Percentiles rank a stretch among this genome's conserved stretches.
These are phyloP conservation scores for Globisporangium nunn DNA, from an alignment of 352 stramenopile species.

Conservation along the genomic window DNA sequence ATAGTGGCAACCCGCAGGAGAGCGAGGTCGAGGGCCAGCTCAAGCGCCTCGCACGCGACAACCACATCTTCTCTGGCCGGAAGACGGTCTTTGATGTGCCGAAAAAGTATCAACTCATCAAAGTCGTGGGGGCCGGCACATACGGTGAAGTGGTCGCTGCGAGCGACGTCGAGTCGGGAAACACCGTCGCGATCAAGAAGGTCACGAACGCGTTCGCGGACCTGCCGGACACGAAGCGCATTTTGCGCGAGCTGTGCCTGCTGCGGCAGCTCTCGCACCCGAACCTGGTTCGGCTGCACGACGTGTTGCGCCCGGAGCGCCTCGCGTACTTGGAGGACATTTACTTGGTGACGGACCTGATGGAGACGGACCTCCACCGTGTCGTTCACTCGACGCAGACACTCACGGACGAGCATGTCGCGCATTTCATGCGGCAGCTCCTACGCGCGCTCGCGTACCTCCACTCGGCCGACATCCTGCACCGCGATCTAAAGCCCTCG, in stretches of 20 bases:
- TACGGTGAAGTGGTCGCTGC: slow-evolving; percentile 89
- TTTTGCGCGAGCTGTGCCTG: slow-evolving; percentile 95
- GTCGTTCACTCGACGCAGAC: slow-evolving; percentile 87
- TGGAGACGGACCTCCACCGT: slow-evolving; percentile 87
- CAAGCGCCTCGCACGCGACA: slow-evolving; percentile 35
- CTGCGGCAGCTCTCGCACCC: slow-evolving; percentile 90
- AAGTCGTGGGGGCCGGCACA: slow-evolving; percentile 85
- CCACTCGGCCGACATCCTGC: slow-evolving; percentile 91
- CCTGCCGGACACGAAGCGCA: slow-evolving; percentile 98
- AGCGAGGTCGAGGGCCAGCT: slow-evolving; percentile 27
- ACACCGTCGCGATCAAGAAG: slow-evolving; percentile 90
- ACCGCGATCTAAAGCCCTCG: slow-evolving; percentile 96
- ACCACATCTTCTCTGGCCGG: slow-evolving; percentile 57
- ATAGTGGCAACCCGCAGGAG: slow-evolving; percentile 10
- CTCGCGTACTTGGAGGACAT: slow-evolving; percentile 79
- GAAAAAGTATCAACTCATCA: slow-evolving; percentile 71
- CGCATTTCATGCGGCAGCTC: slow-evolving; percentile 91
- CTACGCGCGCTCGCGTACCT: slow-evolving; percentile 91
- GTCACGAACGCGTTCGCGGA: slow-evolving; percentile 94
- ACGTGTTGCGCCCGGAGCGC: slow-evolving; percentile 62
- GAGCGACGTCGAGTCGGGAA: slow-evolving; percentile 31
- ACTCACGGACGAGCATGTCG: slow-evolving; percentile 80
- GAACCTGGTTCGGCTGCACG: slow-evolving; percentile 79
- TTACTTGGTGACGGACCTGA: slow-evolving; percentile 89
- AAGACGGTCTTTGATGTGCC: slow-evolving; percentile 84